Evolutionary conservation across 257 asterid genomes (phyloP), one percentile per base, ranked within the genome.

Genomic region (Anisodus acutangulus): DNA sequence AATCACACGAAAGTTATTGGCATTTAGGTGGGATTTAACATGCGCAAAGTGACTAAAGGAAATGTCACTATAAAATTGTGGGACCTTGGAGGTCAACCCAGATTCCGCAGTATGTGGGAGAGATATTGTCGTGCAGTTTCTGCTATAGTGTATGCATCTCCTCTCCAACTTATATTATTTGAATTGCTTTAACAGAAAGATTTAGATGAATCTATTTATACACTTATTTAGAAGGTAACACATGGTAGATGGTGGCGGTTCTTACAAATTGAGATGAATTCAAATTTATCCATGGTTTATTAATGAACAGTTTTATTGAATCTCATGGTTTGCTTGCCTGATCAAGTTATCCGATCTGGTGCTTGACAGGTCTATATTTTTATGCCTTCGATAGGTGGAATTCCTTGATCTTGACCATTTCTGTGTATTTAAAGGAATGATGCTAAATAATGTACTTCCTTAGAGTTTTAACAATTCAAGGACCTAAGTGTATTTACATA

Each of bases 1-100:
- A 43, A 82, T 84, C 8, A 81, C 62, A 83, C 5, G 58, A 11
- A 39, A 26, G 2, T 84, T 78, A 43, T 81, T 78, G 69, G 85
- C 58, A 72, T 88, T 84, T 92, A 96, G 98, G 99, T 96, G 72
- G 98, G 99, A 85, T 96, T 96, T 82, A 96, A 96, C 85, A 96
- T 94, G 99, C 93, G 97, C 43, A 96, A 96, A 90, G 98, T 96
- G 85, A 93, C 98, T 45, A 96, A 96, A 88, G 99, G 99, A 72
- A 96, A 93, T 88, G 99, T 96, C 83, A 96, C 99, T 26, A 96
- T 96, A 81, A 96, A 96, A 90, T 86, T 96, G 87, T 96, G 99
- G 99, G 99, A 96, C 90, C 98, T 96, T 92, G 99, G 99, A 69
- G 99, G 99, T 87, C 99, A 94, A 89, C 99, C 99, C 76, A 93